A percentile compares a stretch with the other conserved stretches of the same genome.
Conservation (phyloP, 169 alveolate genomes). For the Eimeria maxima region DNA sequence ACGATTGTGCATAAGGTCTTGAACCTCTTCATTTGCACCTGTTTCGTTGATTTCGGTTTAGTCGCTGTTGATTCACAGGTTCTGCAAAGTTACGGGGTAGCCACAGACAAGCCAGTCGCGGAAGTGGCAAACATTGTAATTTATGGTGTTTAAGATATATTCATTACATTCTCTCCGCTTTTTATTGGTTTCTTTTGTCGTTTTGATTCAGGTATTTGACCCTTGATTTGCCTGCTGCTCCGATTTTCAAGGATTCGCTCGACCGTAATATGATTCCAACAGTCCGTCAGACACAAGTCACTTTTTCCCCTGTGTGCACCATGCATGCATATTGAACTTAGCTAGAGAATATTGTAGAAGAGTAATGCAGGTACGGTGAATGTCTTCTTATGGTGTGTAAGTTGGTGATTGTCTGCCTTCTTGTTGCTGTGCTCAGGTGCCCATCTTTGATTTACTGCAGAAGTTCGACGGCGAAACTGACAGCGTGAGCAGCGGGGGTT, state of each 20-base stretch:
- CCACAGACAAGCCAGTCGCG: slow-evolving; percentile 9
- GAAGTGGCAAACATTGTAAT: no score
- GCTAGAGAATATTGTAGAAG: no score
- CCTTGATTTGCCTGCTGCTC: slow-evolving; percentile 95
- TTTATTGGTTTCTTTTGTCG: background rate
- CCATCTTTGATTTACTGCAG: slow-evolving; percentile 95
- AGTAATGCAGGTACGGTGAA: no score
- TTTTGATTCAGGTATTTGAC: slow-evolving; percentile 86
- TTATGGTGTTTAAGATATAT: no score
- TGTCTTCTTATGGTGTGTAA: no score
- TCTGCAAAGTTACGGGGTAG: no score
- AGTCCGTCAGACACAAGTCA: slow-evolving; percentile 49
- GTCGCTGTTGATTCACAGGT: background rate
- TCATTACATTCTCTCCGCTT: no score
- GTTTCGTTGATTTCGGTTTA: background rate
- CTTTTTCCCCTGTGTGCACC: no score
- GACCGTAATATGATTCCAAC: slow-evolving; percentile 95
- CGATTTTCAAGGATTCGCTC: slow-evolving; percentile 96
- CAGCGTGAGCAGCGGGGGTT: slow-evolving; percentile 87
- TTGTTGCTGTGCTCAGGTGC: slow-evolving; percentile 86
- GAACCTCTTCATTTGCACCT: background rate
- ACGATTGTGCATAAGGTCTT: background rate
- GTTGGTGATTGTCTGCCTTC: no score
- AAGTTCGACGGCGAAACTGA: slow-evolving; percentile 98
- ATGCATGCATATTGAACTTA: background rate